Base-by-base conservation (phyloP, 2,329 filamentous ascomycete species). In the Orbilia quercus region DNA sequence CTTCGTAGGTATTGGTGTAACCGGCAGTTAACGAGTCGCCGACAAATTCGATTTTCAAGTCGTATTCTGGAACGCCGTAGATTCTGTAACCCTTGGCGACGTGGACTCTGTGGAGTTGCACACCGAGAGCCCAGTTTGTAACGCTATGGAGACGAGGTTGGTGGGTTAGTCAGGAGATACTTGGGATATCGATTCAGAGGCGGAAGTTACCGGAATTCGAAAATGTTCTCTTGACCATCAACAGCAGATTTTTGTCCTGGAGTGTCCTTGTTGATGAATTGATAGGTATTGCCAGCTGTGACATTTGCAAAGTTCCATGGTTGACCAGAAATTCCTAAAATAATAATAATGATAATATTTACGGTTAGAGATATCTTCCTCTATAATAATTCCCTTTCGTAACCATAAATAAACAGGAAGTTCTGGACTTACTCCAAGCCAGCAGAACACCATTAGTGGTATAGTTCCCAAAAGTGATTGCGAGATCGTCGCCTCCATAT, bases 301-400 rank as follows among this genome's bases (percentile, higher is more conserved):
- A 88, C 83, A 76, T 89, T 88, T 34, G 85, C 86, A 76, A 88
- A 85, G 64, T 82, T 80, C 86, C 86, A 89, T 77, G 87, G 86
- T 55, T 86, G 82, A 1, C 85, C 85, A n/a, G 66, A 50, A 40
- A 72, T 57, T 18, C 66, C 66, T 72, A 51, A 84, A 45, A 34
- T 20, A 7, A n/a, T n/a, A n/a, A n/a, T n/a, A n/a, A n/a, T n/a
- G n/a, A n/a, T 11, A 64, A 40, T 48, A 51, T 16, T n/a, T n/a
- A n/a, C 5, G 3, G 51, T 22, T 12, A 22, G 16, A 18, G 20
- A 20, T 22, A 2, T 22, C 6, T 38, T 14, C 38, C 4, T n/a
- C n/a, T n/a, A n/a, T n/a, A n/a, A n/a, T n/a, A n/a, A n/a, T n/a
- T n/a, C n/a, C n/a, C n/a, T n/a, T n/a, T n/a, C n/a, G n/a, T n/a